phyloP scores from a whole-genome alignment of 768 basidiomycete species.

The Heimioporus sp. region DNA sequence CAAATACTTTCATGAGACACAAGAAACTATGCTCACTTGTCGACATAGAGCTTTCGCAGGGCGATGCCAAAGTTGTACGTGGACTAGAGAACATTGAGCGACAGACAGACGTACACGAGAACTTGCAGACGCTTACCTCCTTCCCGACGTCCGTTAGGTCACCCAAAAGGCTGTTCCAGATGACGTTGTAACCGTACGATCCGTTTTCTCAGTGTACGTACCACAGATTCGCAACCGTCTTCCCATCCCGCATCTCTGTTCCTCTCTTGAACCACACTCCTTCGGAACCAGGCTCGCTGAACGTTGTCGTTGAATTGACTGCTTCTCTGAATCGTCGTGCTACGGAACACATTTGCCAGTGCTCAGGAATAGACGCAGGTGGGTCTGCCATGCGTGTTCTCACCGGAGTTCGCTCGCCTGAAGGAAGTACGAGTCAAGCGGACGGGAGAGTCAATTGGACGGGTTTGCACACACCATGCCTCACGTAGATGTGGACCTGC shows the following conservation, averaged over 20 bases:
- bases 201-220: constrained; percentile 29
- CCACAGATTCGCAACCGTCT: constrained; percentile 59
- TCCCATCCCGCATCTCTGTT: constrained; percentile 59
- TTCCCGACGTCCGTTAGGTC: constrained; percentile 51
- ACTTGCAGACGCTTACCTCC: constrained; percentile 40
- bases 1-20: background rate
- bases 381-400: constrained; percentile 58
- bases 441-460: background rate
- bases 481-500: constrained; percentile 73
- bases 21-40: constrained; percentile 34
- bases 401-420: constrained; percentile 81
- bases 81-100: constrained; percentile 40
- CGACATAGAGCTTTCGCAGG: constrained; percentile 62
- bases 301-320: constrained; percentile 29
- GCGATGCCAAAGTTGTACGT: constrained; percentile 61
- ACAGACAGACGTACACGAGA: background rate
- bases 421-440: background rate
- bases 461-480: constrained; percentile 56
- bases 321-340: constrained; percentile 50
- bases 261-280: constrained; percentile 42
- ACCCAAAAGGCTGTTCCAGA: constrained; percentile 56
- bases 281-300: constrained; percentile 12
- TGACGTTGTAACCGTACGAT: background rate
- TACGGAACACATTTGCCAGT: constrained; percentile 66
- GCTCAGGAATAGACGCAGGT: constrained; percentile 62